phyloP scores from a whole-genome alignment of 2,329 filamentous ascomycete species.

The Cladophialophora bantiana region DNA sequence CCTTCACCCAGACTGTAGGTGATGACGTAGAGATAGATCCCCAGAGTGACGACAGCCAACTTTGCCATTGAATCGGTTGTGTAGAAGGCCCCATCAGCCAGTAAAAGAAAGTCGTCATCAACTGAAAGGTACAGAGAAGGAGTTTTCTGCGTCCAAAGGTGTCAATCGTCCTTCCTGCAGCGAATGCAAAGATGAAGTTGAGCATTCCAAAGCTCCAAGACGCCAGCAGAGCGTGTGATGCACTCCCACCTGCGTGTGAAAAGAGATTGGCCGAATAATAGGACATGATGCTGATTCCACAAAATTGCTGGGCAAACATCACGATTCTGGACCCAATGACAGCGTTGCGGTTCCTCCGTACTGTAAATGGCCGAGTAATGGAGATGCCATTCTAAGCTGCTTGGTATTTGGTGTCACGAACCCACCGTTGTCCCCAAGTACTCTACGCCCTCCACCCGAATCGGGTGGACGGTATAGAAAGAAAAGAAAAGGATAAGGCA shows the following conservation, averaged over 20 bases:
- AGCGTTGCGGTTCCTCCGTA: constrained; percentile 69
- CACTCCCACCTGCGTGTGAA: constrained; percentile 59
- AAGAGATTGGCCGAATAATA: constrained; percentile 72
- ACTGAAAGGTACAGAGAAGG: constrained; percentile 67
- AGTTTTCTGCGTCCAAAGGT: constrained; percentile 69
- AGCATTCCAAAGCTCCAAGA: constrained; percentile 70
- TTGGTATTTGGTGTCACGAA: constrained; percentile 63
- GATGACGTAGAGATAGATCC: constrained; percentile 48
- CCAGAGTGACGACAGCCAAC: constrained; percentile 54
- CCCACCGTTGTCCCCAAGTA: too few species aligned
- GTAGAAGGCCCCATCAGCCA: constrained; percentile 60
- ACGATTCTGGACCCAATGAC: constrained; percentile 64
- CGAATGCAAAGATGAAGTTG: constrained; percentile 70
- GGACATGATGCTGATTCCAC: constrained; percentile 64
- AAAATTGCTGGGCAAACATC: constrained; percentile 65
- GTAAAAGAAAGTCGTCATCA: constrained; percentile 60
- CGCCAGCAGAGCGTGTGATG: constrained; percentile 62
- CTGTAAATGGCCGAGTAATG: constrained; percentile 61
- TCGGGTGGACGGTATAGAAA: too few species aligned
- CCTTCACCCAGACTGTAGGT: constrained; percentile 65
- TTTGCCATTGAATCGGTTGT: constrained; percentile 48
- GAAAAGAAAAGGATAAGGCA: too few species aligned
- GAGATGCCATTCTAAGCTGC: constrained; percentile 59
- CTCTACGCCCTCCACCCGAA: too few species aligned
- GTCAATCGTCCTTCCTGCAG: constrained; percentile 70